Percentiles rank a stretch among this genome's conserved stretches.
These are phyloP conservation scores for Dryas drummondii DNA, from an alignment of 306 rosid genomes.

Conservation along the genomic window DNA sequence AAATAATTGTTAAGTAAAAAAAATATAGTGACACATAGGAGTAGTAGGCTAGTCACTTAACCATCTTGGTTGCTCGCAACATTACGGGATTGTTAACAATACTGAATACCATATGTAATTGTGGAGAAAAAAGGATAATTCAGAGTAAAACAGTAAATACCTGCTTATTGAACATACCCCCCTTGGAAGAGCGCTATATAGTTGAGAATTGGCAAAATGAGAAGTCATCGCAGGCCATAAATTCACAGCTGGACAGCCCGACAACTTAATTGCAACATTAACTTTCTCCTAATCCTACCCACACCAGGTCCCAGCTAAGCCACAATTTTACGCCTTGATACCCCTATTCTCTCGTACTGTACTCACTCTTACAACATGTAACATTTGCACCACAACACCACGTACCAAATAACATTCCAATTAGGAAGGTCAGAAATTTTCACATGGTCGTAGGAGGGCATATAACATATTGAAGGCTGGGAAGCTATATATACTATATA, in stretches of 20 bases:
- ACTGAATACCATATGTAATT: no score
- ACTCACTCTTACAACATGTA: not conserved
- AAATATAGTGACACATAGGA: no score
- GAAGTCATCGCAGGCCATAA: not conserved
- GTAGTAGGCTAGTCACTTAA: no score
- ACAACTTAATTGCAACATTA: not conserved
- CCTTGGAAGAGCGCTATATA: no score
- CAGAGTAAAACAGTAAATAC: no score
- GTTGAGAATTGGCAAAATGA: not conserved
- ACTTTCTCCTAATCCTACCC: conserved; percentile 9
- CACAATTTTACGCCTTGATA: not conserved
- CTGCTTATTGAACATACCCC: no score
- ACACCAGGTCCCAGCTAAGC: conserved; percentile 41
- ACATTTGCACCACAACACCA: conserved; percentile 14
- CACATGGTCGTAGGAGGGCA: conserved; percentile 7
- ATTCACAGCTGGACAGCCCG: not conserved
- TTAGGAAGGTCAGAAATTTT: conserved; percentile 3
- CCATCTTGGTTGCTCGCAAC: no score
- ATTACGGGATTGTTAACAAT: no score
- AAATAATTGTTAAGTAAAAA: no score
- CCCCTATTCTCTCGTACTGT: conserved; percentile 2
- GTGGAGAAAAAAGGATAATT: no score
- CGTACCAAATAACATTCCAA: not conserved
- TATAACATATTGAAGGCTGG: not conserved
- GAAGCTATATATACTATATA: conserved; percentile 49